phyloP scores from a whole-genome alignment of 2,329 filamentous ascomycete species.

The Paraconiothyrium sp. region DNA sequence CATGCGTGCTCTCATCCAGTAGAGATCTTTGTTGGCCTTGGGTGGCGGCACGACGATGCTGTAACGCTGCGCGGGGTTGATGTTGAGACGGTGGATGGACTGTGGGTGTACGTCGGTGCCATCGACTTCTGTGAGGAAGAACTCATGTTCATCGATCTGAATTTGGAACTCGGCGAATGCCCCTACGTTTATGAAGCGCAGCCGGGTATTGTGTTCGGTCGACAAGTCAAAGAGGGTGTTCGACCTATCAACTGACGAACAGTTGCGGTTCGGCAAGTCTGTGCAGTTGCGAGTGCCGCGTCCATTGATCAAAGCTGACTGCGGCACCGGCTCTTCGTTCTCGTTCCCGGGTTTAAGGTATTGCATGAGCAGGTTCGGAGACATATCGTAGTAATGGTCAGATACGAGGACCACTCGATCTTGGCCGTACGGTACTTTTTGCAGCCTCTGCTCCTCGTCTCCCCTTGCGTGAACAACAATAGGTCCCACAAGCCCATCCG shows the following conservation, averaged over 20 bases:
- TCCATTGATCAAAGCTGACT: constrained; percentile 57
- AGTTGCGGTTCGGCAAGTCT: constrained; percentile 47
- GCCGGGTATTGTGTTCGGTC: constrained; percentile 69
- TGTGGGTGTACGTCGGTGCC: constrained; percentile 68
- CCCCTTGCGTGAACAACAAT: constrained; percentile 48
- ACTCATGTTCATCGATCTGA: constrained; percentile 70
- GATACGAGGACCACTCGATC: constrained; percentile 72
- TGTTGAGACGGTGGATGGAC: constrained; percentile 65
- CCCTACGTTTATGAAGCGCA: constrained; percentile 77
- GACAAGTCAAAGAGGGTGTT: constrained; percentile 48
- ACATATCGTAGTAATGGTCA: constrained; percentile 72
- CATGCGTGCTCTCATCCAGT: constrained; percentile 67
- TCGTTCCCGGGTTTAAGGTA: constrained; percentile 62
- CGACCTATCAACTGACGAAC: constrained; percentile 42
- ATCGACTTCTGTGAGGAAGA: constrained; percentile 72
- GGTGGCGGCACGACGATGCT: constrained; percentile 70
- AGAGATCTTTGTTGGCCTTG: constrained; percentile 34
- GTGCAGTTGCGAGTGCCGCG: constrained; percentile 50
- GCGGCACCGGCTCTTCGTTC: constrained; percentile 65
- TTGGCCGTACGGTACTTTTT: constrained; percentile 54
- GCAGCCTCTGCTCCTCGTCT: constrained; percentile 53
- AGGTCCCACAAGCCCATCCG: constrained; percentile 52
- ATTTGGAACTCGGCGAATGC: constrained; percentile 69
- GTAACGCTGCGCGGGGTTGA: constrained; percentile 75
- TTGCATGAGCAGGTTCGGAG: constrained; percentile 58